phyloP scores from a whole-genome alignment of 2,329 filamentous ascomycete species.

The Teratosphaeria viscida region DNA sequence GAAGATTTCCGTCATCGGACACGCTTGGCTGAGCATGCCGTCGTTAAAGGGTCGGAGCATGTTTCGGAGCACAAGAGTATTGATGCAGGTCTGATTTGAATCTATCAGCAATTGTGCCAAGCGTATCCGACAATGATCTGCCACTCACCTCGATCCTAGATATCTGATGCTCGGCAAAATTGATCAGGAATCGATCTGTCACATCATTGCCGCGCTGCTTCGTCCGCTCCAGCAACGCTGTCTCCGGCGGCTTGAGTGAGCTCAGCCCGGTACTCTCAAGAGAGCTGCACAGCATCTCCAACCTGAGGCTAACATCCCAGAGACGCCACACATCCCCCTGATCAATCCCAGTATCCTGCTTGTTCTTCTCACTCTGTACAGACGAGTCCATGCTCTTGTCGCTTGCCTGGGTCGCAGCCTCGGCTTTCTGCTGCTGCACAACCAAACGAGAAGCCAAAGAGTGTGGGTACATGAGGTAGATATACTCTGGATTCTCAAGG shows the following conservation, averaged over 20 bases:
- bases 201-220: constrained; percentile 68
- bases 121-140: not conserved
- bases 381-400: not conserved
- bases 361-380: constrained; percentile 35
- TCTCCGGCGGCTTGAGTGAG: constrained; percentile 67
- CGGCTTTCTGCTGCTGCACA: constrained; percentile 48
- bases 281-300: constrained; percentile 87
- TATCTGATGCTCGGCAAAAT: constrained; percentile 90
- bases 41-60: constrained; percentile 61
- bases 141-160: constrained; percentile 80
- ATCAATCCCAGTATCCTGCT: constrained; percentile 59
- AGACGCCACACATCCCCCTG: constrained; percentile 79
- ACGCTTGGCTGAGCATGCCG: constrained; percentile 61
- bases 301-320: constrained; percentile 76
- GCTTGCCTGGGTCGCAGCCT: constrained; percentile 27
- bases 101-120: not conserved
- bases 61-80: constrained; percentile 68
- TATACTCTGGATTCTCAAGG: constrained; percentile 89
- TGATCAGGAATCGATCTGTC: constrained; percentile 76
- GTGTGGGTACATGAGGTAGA: constrained; percentile 93
- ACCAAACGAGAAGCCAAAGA: constrained; percentile 70
- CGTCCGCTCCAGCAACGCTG: constrained; percentile 66
- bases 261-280: constrained; percentile 60
- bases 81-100: constrained; percentile 60
- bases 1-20: constrained; percentile 66